phyloP scores from a whole-genome alignment of 306 rosid genomes.

The Vachellia pachyceras region DNA sequence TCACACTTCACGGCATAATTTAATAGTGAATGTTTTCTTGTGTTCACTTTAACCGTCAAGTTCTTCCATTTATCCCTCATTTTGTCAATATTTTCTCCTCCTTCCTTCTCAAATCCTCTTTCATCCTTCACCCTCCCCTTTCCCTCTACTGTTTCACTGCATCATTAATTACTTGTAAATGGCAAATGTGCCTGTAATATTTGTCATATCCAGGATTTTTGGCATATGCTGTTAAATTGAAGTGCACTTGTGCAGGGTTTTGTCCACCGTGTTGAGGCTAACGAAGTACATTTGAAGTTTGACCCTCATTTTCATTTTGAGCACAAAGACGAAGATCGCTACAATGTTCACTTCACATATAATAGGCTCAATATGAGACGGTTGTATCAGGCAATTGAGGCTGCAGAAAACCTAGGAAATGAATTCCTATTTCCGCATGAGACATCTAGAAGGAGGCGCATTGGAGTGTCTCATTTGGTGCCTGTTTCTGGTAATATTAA shows the following conservation, averaged over 20 bases:
- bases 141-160: not conserved
- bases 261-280: constrained; percentile 68
- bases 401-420: constrained; percentile 43
- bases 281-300: constrained; percentile 61
- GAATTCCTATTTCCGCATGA: constrained; percentile 60
- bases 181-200: not conserved
- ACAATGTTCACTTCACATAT: constrained; percentile 56
- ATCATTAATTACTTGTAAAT: not conserved
- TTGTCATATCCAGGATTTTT: not conserved
- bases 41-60: not conserved
- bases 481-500: constrained; percentile 55
- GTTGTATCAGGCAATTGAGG: constrained; percentile 61
- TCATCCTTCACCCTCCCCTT: not conserved
- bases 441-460: constrained; percentile 45
- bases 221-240: not conserved
- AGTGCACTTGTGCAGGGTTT: constrained; percentile 54
- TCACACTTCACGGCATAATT: not conserved
- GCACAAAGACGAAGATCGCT: constrained; percentile 48
- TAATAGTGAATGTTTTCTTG: not conserved
- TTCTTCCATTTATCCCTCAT: not conserved
- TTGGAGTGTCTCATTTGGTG: constrained; percentile 39
- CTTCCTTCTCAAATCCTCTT: not conserved
- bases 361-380: constrained; percentile 62
- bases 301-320: constrained; percentile 43
- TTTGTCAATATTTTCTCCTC: not conserved